Percentiles rank a stretch among this genome's conserved stretches.
Conservation (phyloP, 306 rosid genomes). For the Oxytropis ochrocephala region DNA sequence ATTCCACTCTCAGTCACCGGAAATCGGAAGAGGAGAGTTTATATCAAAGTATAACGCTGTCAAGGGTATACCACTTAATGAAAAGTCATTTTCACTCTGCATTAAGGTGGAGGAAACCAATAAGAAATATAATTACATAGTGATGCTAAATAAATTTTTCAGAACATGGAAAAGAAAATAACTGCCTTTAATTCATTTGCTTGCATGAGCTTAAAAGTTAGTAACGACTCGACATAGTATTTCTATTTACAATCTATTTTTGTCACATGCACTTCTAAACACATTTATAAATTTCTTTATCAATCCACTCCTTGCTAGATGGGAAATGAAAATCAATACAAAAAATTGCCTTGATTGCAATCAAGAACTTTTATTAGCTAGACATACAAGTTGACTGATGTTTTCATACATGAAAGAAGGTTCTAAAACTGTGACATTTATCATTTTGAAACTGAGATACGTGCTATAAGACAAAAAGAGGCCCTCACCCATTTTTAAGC, state of each 20-base stretch:
- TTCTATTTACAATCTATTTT: not conserved
- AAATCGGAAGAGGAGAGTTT: conserved; percentile 56
- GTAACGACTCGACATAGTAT: not conserved
- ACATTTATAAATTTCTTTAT: not conserved
- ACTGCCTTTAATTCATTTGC: not conserved
- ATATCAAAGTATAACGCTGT: conserved; percentile 65
- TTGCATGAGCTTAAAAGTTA: conserved; percentile 3
- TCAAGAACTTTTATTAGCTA: not conserved
- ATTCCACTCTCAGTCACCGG: conserved; percentile 88
- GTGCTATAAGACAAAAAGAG: not conserved
- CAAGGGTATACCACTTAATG: conserved; percentile 70
- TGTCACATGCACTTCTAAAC: not conserved
- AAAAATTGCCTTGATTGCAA: not conserved
- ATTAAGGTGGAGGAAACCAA: conserved; percentile 12
- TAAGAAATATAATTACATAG: not conserved
- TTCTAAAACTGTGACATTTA: not conserved
- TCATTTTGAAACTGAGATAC: not conserved
- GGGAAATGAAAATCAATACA: not conserved
- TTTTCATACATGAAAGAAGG: not conserved
- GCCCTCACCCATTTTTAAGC: not conserved
- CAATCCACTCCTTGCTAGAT: not conserved
- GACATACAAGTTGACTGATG: not conserved
- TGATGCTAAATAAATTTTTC: not conserved
- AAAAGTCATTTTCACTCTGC: conserved; percentile 83
- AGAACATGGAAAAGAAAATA: not conserved